Conservation (phyloP, 306 rosid species). For the Cotoneaster glaucophyllus region DNA sequence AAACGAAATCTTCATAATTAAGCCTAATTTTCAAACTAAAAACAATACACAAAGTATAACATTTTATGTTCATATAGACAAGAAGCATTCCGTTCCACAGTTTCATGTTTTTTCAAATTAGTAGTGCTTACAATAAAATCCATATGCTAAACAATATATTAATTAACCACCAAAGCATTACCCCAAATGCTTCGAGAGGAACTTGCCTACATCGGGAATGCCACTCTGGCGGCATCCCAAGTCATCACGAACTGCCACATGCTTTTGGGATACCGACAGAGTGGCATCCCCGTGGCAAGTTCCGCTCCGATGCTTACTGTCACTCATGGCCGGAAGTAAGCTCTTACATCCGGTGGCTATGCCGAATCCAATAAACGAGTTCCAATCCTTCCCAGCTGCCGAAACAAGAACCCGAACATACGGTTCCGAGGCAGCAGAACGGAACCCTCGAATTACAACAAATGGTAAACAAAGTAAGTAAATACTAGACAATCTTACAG, state of each 20-base stretch:
- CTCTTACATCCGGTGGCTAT: slow-evolving; percentile 30
- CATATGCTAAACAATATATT: slow-evolving; percentile 33
- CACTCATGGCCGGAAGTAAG: slow-evolving; percentile 31
- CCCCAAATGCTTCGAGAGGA: not conserved
- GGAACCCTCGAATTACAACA: slow-evolving; percentile 35
- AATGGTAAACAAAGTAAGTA: slow-evolving; percentile 26
- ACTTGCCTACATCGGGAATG: not conserved
- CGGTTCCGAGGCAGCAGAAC: slow-evolving; percentile 13
- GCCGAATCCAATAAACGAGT: slow-evolving; percentile 35
- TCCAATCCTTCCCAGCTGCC: slow-evolving; percentile 31
- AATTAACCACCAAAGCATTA: slow-evolving; percentile 31
- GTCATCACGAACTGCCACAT: not conserved
- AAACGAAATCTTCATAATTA: slow-evolving; percentile 27
- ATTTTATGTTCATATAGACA: slow-evolving; percentile 45
- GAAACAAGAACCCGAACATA: not conserved
- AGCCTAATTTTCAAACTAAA: too few species aligned
- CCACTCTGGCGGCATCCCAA: not conserved
- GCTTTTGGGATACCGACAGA: not conserved
- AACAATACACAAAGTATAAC: slow-evolving; percentile 30
- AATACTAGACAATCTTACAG: slow-evolving; percentile 45
- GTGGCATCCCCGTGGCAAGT: not conserved
- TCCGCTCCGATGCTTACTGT: not conserved
- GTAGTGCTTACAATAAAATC: slow-evolving; percentile 42
- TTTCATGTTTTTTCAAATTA: slow-evolving; percentile 35
- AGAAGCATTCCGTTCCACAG: slow-evolving; percentile 22